Percentiles rank a stretch among this genome's conserved stretches.
Conservation (phyloP, 768 basidiomycete genomes). For the Trametes meyenii region DNA sequence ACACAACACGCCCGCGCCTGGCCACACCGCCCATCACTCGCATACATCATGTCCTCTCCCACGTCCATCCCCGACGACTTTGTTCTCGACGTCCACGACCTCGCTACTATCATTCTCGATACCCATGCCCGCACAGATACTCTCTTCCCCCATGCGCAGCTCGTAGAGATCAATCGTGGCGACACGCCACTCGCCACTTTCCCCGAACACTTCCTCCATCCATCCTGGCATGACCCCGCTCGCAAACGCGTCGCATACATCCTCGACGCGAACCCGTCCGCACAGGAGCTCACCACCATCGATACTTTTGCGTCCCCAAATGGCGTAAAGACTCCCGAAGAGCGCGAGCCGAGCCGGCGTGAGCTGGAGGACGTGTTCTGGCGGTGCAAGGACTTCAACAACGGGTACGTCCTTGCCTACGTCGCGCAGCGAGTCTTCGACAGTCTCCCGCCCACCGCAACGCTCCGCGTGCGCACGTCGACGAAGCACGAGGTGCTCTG, state of each 20-base stretch:
- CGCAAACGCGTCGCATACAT: slow-evolving; percentile 23
- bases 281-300: slow-evolving; percentile 6
- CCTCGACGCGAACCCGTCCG: slow-evolving; percentile 5
- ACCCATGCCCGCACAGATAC: slow-evolving; percentile 18
- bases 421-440: slow-evolving; percentile 27
- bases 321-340: slow-evolving; percentile 18
- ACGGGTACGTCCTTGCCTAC: slow-evolving; percentile 24
- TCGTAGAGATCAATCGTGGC: slow-evolving; percentile 21
- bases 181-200: slow-evolving; percentile 8
- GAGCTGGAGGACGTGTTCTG: slow-evolving; percentile 29
- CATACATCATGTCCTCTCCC: neutral
- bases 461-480: slow-evolving; percentile 25
- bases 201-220: slow-evolving; percentile 9
- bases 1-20: slow-evolving; percentile 1
- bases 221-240: neutral
- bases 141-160: slow-evolving; percentile 19
- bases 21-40: neutral
- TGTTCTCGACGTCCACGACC: slow-evolving; percentile 28
- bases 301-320: slow-evolving; percentile 20
- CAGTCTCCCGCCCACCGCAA: slow-evolving; percentile 23
- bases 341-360: slow-evolving; percentile 17
- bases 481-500: slow-evolving; percentile 20
- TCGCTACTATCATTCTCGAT: slow-evolving; percentile 24
- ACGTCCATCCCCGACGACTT: slow-evolving; percentile 20
- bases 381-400: slow-evolving; percentile 29